A percentile compares a stretch with the other conserved stretches of the same genome.
Evolutionary conservation across 176 grass and related monocot genomes (phyloP).

Genomic region (Hyparrhenia diplandra): DNA sequence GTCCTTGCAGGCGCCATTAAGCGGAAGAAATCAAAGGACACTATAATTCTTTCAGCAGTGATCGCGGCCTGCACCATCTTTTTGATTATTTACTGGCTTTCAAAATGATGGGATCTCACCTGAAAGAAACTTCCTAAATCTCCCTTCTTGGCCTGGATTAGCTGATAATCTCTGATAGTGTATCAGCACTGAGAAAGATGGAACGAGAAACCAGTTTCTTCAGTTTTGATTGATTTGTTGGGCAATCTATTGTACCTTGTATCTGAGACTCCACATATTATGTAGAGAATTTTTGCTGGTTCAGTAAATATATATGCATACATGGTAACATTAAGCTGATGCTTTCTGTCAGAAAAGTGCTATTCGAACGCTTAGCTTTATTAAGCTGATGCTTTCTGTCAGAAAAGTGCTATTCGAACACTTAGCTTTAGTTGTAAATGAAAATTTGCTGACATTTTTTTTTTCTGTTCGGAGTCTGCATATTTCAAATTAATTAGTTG

Average conservation of each 20-base stretch:
- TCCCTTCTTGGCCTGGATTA: not conserved
- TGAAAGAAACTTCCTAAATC: not conserved
- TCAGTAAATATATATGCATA: conserved; percentile 31
- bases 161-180: not conserved
- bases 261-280: conserved; percentile 13
- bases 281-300: conserved; percentile 17
- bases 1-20: conserved; percentile 74
- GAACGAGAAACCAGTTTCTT: not conserved
- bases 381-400: not conserved
- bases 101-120: conserved; percentile 49
- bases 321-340: conserved; percentile 4
- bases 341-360: not conserved
- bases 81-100: conserved; percentile 93
- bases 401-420: not conserved
- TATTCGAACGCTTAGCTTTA: not conserved
- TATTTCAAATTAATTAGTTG: not conserved
- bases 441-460: not conserved
- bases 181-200: not conserved
- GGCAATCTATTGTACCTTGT: conserved; percentile 9
- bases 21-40: conserved; percentile 95
- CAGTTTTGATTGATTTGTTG: conserved; percentile 8
- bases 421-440: not conserved
- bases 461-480: not conserved
- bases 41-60: conserved; percentile 89
- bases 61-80: conserved; percentile 89